These are phyloP conservation scores for Arthrobotrys entomopaga DNA, from an alignment of 2,329 filamentous ascomycete species.

Conservation along the genomic window DNA sequence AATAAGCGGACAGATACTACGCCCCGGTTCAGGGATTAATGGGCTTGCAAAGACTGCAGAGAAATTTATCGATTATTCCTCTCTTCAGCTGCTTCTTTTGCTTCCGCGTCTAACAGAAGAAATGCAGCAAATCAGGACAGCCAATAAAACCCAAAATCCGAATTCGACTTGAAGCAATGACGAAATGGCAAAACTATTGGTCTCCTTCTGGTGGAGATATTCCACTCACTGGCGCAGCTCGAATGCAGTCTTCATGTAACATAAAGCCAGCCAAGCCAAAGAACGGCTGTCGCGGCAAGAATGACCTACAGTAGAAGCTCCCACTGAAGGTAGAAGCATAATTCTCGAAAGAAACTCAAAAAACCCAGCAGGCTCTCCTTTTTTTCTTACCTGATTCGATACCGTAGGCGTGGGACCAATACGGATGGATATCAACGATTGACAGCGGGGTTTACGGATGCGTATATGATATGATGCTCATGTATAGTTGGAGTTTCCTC, in stretches of 20 bases:
- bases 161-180: conserved; percentile 34
- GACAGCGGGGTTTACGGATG: conserved; percentile 35
- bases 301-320: conserved; percentile 2
- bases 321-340: conserved; percentile 15
- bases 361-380: conserved; percentile 7
- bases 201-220: conserved; percentile 45
- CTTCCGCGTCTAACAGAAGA: conserved; percentile 24
- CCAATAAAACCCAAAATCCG: conserved; percentile 26
- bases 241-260: conserved; percentile 34
- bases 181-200: conserved; percentile 48
- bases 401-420: conserved; percentile 28
- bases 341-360: background rate
- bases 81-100: conserved; percentile 52
- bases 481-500: conserved; percentile 6
- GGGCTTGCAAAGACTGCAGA: conserved; percentile 28
- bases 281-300: conserved; percentile 47
- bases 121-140: background rate
- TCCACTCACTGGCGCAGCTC: conserved; percentile 26
- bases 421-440: conserved; percentile 36
- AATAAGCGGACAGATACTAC: conserved; percentile 33
- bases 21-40: conserved; percentile 46
- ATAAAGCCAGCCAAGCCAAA: conserved; percentile 38
- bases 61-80: conserved; percentile 31
- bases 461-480: conserved; percentile 24
- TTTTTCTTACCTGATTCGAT: conserved; percentile 18